Percentiles rank a stretch among this genome's conserved stretches.
Conservation (phyloP, 352 stramenopile species). For the Pythium aquatile region DNA sequence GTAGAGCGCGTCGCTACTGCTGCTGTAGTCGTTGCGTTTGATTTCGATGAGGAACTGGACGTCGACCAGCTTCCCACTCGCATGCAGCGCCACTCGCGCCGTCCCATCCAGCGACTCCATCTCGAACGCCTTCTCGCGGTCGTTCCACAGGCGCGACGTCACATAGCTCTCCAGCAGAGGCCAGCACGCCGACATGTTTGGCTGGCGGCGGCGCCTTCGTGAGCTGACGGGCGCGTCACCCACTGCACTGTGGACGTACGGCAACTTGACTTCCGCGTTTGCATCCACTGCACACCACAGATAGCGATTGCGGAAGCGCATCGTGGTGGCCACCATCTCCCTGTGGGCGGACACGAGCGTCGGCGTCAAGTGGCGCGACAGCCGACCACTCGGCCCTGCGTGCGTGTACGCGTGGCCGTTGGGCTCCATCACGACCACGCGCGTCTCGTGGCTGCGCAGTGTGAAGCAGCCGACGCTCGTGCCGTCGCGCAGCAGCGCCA, state of each 20-base stretch:
- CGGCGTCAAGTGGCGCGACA: slow-evolving; percentile 56
- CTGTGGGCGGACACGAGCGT: slow-evolving; percentile 50
- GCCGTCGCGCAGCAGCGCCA: slow-evolving; percentile 54
- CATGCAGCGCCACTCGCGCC: slow-evolving; percentile 31
- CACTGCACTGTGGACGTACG: slow-evolving; percentile 44
- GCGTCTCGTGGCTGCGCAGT: slow-evolving; percentile 44
- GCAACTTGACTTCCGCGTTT: slow-evolving; percentile 1
- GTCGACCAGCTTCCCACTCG: slow-evolving; percentile 16
- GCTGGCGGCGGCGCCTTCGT: background rate
- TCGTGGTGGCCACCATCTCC: slow-evolving; percentile 35
- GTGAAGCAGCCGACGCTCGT: slow-evolving; percentile 48
- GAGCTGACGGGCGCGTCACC: background rate
- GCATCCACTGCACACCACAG: slow-evolving; percentile 16
- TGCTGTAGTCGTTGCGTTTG: slow-evolving; percentile 24
- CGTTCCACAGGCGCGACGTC: slow-evolving; percentile 34
- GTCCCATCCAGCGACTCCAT: slow-evolving; percentile 68
- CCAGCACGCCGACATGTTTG: slow-evolving; percentile 13
- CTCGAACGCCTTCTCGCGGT: slow-evolving; percentile 38
- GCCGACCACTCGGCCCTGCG: slow-evolving; percentile 42
- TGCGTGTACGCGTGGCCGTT: slow-evolving; percentile 62
- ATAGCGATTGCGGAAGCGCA: slow-evolving; percentile 62
- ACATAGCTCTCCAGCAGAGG: slow-evolving; percentile 22
- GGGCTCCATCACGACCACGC: slow-evolving; percentile 59
- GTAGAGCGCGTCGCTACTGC: slow-evolving; percentile 9
- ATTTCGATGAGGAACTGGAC: slow-evolving; percentile 19